Evolutionary conservation across 129 eudicot species (phyloP).

Genomic region (Tanacetum coccineum): DNA sequence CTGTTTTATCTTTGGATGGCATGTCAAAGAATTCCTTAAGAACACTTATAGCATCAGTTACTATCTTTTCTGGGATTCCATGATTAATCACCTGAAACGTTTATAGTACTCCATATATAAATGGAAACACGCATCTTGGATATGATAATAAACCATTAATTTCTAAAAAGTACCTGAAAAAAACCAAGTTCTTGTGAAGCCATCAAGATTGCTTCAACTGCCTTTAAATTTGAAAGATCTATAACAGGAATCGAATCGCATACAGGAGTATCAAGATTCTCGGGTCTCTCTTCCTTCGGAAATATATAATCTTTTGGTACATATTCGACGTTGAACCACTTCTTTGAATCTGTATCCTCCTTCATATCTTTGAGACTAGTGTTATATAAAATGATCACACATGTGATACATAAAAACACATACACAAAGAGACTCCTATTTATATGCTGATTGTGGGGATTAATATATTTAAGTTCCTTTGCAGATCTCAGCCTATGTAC

Average conservation of each 20-base stretch:
- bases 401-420: conserved; percentile 1
- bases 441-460: conserved; percentile 22
- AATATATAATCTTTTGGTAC: conserved; percentile 50
- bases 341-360: conserved; percentile 26
- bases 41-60: conserved; percentile 35
- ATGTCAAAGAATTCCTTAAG: conserved; percentile 52
- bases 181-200: conserved; percentile 61
- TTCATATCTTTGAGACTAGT: conserved; percentile 24
- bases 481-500: conserved; percentile 20
- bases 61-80: conserved; percentile 44
- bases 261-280: conserved; percentile 33
- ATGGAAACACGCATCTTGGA: neutral
- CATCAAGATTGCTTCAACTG: conserved; percentile 35
- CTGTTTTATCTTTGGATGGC: conserved; percentile 40
- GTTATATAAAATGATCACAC: conserved; percentile 21
- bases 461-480: neutral
- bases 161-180: conserved; percentile 49
- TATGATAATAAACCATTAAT: neutral
- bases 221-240: conserved; percentile 33
- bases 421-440: conserved; percentile 1
- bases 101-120: neutral
- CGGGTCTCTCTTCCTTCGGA: conserved; percentile 55
- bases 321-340: conserved; percentile 42
- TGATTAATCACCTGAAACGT: conserved; percentile 61
- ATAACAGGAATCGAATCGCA: conserved; percentile 58